These are phyloP conservation scores for Ampelomyces quisqualis DNA, from an alignment of 2,329 filamentous ascomycete genomes.

Conservation along the genomic window DNA sequence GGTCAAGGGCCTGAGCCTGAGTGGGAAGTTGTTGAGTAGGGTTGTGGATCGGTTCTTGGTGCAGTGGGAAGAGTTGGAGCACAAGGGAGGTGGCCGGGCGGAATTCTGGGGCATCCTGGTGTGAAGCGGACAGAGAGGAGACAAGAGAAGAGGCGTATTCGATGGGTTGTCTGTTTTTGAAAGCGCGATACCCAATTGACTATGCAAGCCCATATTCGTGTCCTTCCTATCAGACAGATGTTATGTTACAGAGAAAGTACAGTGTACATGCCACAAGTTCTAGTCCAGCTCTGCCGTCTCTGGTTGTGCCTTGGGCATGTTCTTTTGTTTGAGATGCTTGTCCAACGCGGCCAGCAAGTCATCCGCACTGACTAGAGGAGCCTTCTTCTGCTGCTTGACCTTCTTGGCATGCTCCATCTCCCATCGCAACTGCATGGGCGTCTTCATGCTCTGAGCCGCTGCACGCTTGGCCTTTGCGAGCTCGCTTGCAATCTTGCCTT, in stretches of 20 bases:
- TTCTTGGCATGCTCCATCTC: slow-evolving; percentile 33
- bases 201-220: no score
- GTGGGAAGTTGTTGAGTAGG: slow-evolving; percentile 71
- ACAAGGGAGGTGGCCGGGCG: slow-evolving; percentile 40
- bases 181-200: slow-evolving; percentile 18
- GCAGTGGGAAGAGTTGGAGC: slow-evolving; percentile 70
- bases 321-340: slow-evolving; percentile 40
- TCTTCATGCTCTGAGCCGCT: slow-evolving; percentile 34
- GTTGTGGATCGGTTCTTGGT: slow-evolving; percentile 79
- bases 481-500: slow-evolving; percentile 24
- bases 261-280: slow-evolving; percentile 20
- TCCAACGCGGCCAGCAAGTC: slow-evolving; percentile 46
- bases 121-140: slow-evolving; percentile 9
- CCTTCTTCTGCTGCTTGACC: slow-evolving; percentile 16
- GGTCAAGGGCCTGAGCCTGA: slow-evolving; percentile 78
- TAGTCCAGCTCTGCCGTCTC: slow-evolving; percentile 19
- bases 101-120: slow-evolving; percentile 50
- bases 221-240: no score
- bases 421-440: slow-evolving; percentile 38
- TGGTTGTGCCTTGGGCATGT: slow-evolving; percentile 20
- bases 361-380: slow-evolving; percentile 33
- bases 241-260: slow-evolving; percentile 12
- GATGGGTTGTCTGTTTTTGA: no score
- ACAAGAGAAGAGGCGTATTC: neutral
- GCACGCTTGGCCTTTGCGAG: slow-evolving; percentile 24